Evolutionary conservation across 1,284 basidiomycete species (phyloP), one percentile per base, ranked within the genome.

Genomic region (Laetiporus sulphureus): DNA sequence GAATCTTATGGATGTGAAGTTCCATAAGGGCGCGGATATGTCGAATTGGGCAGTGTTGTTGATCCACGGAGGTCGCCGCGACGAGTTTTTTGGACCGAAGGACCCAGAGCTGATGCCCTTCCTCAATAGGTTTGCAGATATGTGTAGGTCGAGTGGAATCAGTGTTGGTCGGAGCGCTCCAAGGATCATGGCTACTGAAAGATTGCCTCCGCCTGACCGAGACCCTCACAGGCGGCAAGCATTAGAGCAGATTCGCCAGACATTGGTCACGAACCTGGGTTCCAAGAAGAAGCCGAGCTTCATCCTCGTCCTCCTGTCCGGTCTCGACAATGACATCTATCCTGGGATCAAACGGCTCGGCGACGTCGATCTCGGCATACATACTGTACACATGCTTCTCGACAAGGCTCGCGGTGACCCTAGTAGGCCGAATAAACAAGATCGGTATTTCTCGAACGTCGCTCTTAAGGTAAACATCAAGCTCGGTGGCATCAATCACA

Each of bases 381-480:
- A 77, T 35, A 84, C 84, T 0, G 62, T 82, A n/a, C 75, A 76
- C 53, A 79, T 85, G 72, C 68, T 75, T 18, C 61, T 80, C 3
- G 51, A 53, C 83, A 53, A 79, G 79, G 12, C 55, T 77, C 7
- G 7, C 25, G 13, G 8, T 27, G 13, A 13, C 25, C 25, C 60
- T 58, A 12, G 68, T 16, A 25, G 76, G 5, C 48, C 57, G 22
- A 68, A 52, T 39, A 75, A 75, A 49, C 79, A 82, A 52, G 79
- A 83, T 42, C 82, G 85, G 50, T 89, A 89, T 59, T 75, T 85
- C 49, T 80, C 83, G 3, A 90, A 87, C 49, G 74, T 87, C 15
- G 77, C 78, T 2, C 48, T 65, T 15, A 66, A 68, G 58, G 68
- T 85, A 11, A 91, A 91, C 52, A 75, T 76, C 21, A 91, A 91